phyloP scores from a whole-genome alignment of 805 yeast species.

The Ogataea dorogensis region DNA sequence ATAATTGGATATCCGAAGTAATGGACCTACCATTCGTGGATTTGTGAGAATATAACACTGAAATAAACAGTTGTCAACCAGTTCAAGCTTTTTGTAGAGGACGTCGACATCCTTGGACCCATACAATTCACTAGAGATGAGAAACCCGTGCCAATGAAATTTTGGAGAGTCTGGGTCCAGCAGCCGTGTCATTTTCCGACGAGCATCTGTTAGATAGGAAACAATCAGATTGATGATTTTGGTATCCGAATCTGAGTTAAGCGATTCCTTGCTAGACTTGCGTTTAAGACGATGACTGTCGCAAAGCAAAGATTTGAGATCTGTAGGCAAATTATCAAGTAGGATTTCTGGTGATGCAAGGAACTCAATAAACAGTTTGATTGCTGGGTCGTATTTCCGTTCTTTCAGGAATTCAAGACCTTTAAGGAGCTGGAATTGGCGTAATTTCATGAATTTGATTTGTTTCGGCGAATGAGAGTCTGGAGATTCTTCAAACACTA shows the following conservation, averaged over 20 bases:
- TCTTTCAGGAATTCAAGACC: slow-evolving; percentile 36
- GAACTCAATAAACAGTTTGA: slow-evolving; percentile 47
- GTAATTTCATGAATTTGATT: slow-evolving; percentile 34
- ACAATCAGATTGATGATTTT: slow-evolving; percentile 40
- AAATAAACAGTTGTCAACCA: slow-evolving; percentile 78
- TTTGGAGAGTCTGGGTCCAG: slow-evolving; percentile 35
- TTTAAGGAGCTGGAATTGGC: slow-evolving; percentile 43
- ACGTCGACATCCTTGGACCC: slow-evolving; percentile 16
- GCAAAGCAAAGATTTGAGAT: slow-evolving; percentile 14
- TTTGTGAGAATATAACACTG: slow-evolving; percentile 67
- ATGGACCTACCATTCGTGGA: slow-evolving; percentile 77
- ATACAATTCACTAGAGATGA: slow-evolving; percentile 42
- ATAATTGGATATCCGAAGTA: slow-evolving; percentile 69
- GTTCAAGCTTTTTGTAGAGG: slow-evolving; percentile 39
- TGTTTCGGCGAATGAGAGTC: slow-evolving; percentile 28
- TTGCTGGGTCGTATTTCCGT: slow-evolving; percentile 35
- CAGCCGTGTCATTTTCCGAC: slow-evolving; percentile 46
- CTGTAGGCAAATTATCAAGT: slow-evolving; percentile 43
- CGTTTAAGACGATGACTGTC: slow-evolving; percentile 3
- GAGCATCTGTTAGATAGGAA: slow-evolving; percentile 50
- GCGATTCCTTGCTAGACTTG: slow-evolving; percentile 13
- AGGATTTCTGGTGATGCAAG: slow-evolving; percentile 61
- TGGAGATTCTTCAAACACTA: slow-evolving; percentile 17
- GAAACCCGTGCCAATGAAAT: slow-evolving; percentile 47
- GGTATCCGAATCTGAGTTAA: slow-evolving; percentile 26